These are phyloP conservation scores for Cercospora beticola DNA, from an alignment of 2,329 filamentous ascomycete species.

Conservation along the genomic window DNA sequence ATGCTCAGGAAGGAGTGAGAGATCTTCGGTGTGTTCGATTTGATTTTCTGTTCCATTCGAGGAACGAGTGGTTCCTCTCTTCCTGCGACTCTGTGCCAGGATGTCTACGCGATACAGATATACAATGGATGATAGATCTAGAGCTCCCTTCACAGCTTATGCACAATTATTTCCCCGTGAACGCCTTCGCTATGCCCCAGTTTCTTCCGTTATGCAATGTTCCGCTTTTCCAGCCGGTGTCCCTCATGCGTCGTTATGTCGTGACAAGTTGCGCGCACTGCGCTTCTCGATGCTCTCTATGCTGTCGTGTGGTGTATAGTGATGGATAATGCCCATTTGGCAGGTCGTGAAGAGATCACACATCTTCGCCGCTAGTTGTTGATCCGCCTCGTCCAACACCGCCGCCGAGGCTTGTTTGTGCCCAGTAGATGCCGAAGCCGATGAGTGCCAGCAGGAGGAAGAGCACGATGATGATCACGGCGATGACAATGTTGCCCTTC, in stretches of 20 bases:
- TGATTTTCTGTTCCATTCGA: background rate
- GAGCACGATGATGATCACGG: conserved; percentile 54
- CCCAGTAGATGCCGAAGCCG: conserved; percentile 52
- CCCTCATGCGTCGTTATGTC: conserved; percentile 5
- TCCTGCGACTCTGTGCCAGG: background rate
- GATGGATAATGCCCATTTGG: background rate
- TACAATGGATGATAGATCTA: background rate
- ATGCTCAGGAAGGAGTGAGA: conserved; percentile 37
- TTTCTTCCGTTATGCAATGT: conserved; percentile 5
- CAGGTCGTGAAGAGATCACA: conserved; percentile 17
- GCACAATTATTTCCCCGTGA: background rate
- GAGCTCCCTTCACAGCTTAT: background rate
- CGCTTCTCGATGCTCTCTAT: background rate
- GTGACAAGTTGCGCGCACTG: background rate
- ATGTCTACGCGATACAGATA: conserved; percentile 5
- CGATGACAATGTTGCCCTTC: conserved; percentile 55
- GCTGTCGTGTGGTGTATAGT: background rate
- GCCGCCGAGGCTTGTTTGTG: conserved; percentile 42
- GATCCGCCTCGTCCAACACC: conserved; percentile 29
- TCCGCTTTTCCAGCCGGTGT: background rate
- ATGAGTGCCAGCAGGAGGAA: conserved; percentile 52
- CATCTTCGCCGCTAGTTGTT: conserved; percentile 35
- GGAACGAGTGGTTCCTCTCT: background rate
- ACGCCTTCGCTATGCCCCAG: conserved; percentile 23
- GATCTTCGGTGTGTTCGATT: background rate